Evolutionary conservation across 2,329 filamentous ascomycete species (phyloP).

Genomic region (Fonsecaea nubica): DNA sequence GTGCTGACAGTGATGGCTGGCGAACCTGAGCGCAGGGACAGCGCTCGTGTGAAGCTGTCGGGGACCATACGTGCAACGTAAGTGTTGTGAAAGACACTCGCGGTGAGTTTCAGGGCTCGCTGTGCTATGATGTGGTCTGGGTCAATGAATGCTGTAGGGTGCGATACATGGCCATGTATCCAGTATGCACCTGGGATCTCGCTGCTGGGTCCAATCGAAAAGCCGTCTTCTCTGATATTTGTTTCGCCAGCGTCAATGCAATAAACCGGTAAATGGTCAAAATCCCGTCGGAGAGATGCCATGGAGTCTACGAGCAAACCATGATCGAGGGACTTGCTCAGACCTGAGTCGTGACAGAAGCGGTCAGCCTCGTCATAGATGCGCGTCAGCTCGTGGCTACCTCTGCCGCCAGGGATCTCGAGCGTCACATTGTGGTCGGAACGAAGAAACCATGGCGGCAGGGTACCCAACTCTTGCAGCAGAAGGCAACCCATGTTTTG

Average conservation of each 20-base stretch:
- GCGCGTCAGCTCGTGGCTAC: conserved; percentile 43
- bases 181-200: conserved; percentile 58
- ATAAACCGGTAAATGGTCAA: conserved; percentile 63
- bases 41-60: conserved; percentile 53
- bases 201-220: conserved; percentile 59
- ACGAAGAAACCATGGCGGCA: conserved; percentile 64
- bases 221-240: conserved; percentile 67
- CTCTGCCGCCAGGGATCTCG: conserved; percentile 26
- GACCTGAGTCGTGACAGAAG: conserved; percentile 40
- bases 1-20: conserved; percentile 68
- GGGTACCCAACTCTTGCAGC: conserved; percentile 66
- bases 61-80: conserved; percentile 64
- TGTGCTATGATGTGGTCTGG: conserved; percentile 59
- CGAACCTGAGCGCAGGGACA: conserved; percentile 61
- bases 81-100: conserved; percentile 60
- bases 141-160: conserved; percentile 67
- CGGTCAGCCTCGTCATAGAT: conserved; percentile 44
- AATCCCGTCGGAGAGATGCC: conserved; percentile 63
- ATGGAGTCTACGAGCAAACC: conserved; percentile 56
- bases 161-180: conserved; percentile 69
- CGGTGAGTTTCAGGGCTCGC: conserved; percentile 61
- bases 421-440: conserved; percentile 28
- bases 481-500: conserved; percentile 56
- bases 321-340: conserved; percentile 43
- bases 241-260: conserved; percentile 64